Base-by-base conservation (phyloP, 495 filamentous ascomycete species). In the Lasiosphaeria miniovina region DNA sequence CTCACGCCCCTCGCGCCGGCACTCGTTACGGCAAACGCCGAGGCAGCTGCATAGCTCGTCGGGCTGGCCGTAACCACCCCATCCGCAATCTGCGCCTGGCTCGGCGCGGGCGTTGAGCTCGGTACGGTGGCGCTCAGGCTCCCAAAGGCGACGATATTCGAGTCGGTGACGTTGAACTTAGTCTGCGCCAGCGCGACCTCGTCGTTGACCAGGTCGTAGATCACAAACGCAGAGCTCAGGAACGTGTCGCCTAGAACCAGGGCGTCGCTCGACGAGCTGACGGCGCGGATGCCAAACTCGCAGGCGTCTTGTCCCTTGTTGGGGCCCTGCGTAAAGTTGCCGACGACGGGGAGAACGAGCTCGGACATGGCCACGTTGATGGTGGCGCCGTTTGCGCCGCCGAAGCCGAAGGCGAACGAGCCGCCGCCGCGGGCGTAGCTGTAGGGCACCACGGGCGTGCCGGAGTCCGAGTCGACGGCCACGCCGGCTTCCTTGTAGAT, bases 121-220 rank as follows among this genome's bases (percentile, higher is more conserved):
- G n/a, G n/a, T n/a, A n/a, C n/a, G n/a, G n/a, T n/a, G n/a, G n/a
- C n/a, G n/a, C n/a, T n/a, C n/a, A n/a, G n/a, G n/a, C n/a, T n/a
- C n/a, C n/a, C n/a, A n/a, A n/a, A n/a, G n/a, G n/a, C 62, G 7
- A 80, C 65, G 32, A 79, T 58, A 54, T 80, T 74, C 4, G 69
- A 80, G 3, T 67, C 64, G 0, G 84, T 88, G 8, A 85, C 76
- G 66, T 94, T 90, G 74, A 92, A 93, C 46, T 84, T 85, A 3
- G 91, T 92, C 68, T 90, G 88, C 15, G 90, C 92, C 48, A 96
- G 73, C 8, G 86, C 88, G 59, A 96, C 91, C 73, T 91, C 82
- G 72, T 95, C 90, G 68, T 91, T 93, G n/a, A 76, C 78, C 14
- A 96, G 75, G 66, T 96, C 91, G 67, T 91, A 96, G 0, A 96